Evolutionary conservation across 176 grass and related monocot species (phyloP).

Genomic region (Aegilops umbellulata): DNA sequence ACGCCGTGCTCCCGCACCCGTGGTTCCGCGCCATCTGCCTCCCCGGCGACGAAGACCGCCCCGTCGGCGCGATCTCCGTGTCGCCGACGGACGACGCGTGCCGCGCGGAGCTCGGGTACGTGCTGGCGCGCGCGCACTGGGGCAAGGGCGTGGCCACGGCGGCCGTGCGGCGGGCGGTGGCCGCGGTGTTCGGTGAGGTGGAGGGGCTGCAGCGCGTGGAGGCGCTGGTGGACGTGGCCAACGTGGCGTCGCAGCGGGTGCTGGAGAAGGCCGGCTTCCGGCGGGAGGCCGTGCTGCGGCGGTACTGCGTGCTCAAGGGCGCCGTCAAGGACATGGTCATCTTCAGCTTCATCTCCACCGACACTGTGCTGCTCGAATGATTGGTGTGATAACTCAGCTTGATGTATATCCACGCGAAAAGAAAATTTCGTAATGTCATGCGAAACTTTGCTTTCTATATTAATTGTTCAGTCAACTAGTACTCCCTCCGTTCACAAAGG

Average conservation of each 20-base stretch:
- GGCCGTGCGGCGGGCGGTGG: conserved; percentile 43
- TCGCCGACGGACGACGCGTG: conserved; percentile 38
- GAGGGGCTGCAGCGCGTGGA: conserved; percentile 63
- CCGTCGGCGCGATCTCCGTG: conserved; percentile 66
- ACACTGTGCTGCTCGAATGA: conserved; percentile 13
- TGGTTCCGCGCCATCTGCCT: conserved; percentile 80
- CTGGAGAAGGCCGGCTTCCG: conserved; percentile 85
- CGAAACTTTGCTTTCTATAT: too few relatives aligned
- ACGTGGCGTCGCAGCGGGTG: conserved; percentile 73
- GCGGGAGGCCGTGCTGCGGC: conserved; percentile 65
- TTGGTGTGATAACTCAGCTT: background rate
- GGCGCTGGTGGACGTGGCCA: conserved; percentile 60
- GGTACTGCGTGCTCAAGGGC: conserved; percentile 36
- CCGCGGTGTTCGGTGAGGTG: conserved; percentile 39
- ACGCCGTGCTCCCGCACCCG: conserved; percentile 56
- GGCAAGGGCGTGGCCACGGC: conserved; percentile 56
- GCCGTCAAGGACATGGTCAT: conserved; percentile 42
- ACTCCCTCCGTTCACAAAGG: too few relatives aligned
- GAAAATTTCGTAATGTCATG: background rate
- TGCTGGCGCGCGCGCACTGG: conserved; percentile 63
- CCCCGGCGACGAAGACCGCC: background rate
- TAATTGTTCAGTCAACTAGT: too few relatives aligned
- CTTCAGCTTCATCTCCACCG: conserved; percentile 62
- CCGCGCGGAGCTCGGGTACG: conserved; percentile 68
- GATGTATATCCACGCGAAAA: background rate